Evolutionary conservation across 2,329 filamentous ascomycete genomes (phyloP).

Genomic region (Drechslera avenae): DNA sequence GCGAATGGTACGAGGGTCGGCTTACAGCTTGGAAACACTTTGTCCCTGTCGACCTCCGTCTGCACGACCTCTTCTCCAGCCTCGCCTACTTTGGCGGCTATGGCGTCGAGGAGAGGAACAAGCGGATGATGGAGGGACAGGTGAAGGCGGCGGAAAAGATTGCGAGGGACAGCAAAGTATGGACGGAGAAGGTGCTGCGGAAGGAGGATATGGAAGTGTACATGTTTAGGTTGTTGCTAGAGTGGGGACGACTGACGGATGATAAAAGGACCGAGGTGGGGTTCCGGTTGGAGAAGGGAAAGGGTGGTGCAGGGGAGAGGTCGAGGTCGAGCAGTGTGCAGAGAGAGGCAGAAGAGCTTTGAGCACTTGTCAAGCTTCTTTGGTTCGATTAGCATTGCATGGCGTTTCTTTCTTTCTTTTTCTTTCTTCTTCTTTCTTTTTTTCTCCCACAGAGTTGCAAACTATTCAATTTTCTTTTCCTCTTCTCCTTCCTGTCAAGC

Average conservation of each 20-base stretch:
- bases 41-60: constrained; percentile 74
- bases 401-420: too few species aligned
- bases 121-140: constrained; percentile 34
- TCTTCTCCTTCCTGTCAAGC: too few species aligned
- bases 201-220: constrained; percentile 76
- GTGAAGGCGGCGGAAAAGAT: constrained; percentile 41
- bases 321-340: background rate
- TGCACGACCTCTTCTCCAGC: constrained; percentile 75
- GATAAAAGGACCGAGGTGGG: constrained; percentile 44
- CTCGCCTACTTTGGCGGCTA: constrained; percentile 69
- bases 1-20: constrained; percentile 78
- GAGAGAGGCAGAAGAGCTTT: constrained; percentile 3
- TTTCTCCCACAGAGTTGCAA: too few species aligned
- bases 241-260: constrained; percentile 60
- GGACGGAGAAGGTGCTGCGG: constrained; percentile 44
- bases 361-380: background rate
- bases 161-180: constrained; percentile 39
- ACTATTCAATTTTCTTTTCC: too few species aligned
- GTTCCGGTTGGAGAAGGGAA: constrained; percentile 33
- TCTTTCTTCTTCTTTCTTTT: too few species aligned
- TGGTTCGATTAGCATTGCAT: constrained; percentile 1
- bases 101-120: constrained; percentile 29
- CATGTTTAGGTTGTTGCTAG: constrained; percentile 75
- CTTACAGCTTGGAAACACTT: constrained; percentile 80
- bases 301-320: background rate